phyloP scores from a whole-genome alignment of 179 eudicot genomes.

The Nepenthes alata region DNA sequence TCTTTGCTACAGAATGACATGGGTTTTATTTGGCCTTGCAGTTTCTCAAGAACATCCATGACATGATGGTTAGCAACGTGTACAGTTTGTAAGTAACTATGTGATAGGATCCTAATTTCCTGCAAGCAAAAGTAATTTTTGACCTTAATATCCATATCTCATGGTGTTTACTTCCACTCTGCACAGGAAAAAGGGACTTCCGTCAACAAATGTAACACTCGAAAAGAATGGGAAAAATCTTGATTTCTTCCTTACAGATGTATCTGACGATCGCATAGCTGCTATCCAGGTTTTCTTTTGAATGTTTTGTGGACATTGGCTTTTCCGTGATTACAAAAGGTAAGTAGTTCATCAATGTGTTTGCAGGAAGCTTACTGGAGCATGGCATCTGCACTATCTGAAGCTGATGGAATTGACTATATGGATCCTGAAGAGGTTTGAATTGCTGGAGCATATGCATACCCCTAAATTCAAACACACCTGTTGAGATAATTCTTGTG shows the following conservation, averaged over 20 bases:
- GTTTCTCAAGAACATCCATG: slow-evolving; percentile 76
- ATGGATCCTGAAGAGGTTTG: slow-evolving; percentile 89
- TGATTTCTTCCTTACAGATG: slow-evolving; percentile 59
- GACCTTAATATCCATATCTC: slow-evolving; percentile 3
- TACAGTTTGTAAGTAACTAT: slow-evolving; percentile 50
- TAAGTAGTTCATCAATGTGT: too few relatives aligned
- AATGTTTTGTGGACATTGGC: neutral
- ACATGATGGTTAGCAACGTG: slow-evolving; percentile 74
- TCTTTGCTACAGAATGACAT: neutral
- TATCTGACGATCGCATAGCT: slow-evolving; percentile 61
- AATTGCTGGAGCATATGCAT: neutral
- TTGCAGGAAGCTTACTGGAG: slow-evolving; percentile 80
- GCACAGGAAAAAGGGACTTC: slow-evolving; percentile 30
- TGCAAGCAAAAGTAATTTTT: neutral
- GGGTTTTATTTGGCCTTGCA: slow-evolving; percentile 26
- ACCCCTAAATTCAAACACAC: too few relatives aligned
- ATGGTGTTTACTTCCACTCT: slow-evolving; percentile 17
- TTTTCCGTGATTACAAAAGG: too few relatives aligned
- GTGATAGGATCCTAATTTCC: neutral
- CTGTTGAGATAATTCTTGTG: too few relatives aligned
- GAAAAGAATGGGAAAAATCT: slow-evolving; percentile 85
- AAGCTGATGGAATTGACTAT: slow-evolving; percentile 93
- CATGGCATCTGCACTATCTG: slow-evolving; percentile 88
- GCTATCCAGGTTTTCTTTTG: slow-evolving; percentile 60
- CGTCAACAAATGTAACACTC: slow-evolving; percentile 42